Base-by-base conservation (phyloP, 2,329 filamentous ascomycete genomes). In the Mariannaea sp. region DNA sequence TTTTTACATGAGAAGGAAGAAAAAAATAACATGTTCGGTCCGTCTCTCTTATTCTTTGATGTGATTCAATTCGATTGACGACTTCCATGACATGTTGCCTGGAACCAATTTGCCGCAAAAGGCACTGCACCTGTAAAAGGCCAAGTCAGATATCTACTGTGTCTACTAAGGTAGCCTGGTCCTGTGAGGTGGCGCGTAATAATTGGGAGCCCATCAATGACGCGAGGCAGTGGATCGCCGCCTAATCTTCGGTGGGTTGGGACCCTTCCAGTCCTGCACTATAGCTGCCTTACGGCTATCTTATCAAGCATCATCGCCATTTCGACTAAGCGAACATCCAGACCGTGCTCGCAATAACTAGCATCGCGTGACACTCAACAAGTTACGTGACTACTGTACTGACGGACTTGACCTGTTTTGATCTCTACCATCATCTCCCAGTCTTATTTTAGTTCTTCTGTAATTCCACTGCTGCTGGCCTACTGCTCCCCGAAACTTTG, bases 231-330 rank as follows among this genome's bases (percentile, higher is more conserved):
- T 36, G 49, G 40, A 46, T 40, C 51, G 49, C 46, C 61, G 59
- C 63, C 44, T 62, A 66, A 65, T 66, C 55, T 26, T 58, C 61
- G 60, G 62, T 57, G 56, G 26, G 53, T 50, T 55, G 44, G 49
- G 52, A 53, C 48, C 39, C 29, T n/a, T 32, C 10, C 13, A 32
- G 5, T 5, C 29, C 5, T 32, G 9, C 29, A n/a, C n/a, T n/a
- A 12, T 55, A 17, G 64, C 56, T 65, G 60, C 64, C 61, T 66
- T 65, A 66, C 55, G 59, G 53, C 44, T 61, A 66, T 66, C 63
- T 66, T 66, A 66, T 66, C 64, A 62, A 66, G 62, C 64, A 66
- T 66, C 64, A 60, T 66, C 58, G 50, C 57, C 62, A 61, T 63
- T 62, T 61, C 55, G 33, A 57, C 62, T 54, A 53, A 58, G 61